Base-by-base conservation (phyloP, 371 early-diverging fungal species). In the Syncephalastrum monosporum region DNA sequence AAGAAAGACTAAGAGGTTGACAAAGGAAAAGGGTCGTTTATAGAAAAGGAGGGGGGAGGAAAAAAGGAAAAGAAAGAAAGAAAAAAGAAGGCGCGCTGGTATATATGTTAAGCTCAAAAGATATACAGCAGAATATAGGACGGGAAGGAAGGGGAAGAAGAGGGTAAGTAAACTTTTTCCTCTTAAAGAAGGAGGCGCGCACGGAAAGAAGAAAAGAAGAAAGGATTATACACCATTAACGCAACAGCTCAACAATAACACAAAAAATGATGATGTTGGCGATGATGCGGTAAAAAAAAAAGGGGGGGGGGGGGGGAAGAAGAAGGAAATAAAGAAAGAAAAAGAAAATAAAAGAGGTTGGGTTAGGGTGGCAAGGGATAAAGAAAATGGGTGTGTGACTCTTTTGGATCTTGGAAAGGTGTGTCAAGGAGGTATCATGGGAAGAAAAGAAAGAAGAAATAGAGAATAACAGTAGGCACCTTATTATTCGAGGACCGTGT, bases 41-140 rank as follows among this genome's bases (percentile, higher is more conserved):
- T 51, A 29, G 17, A 33, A 19, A 42, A 41, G 21, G n/a, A 7
- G 42, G 8, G 5, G 8, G 42, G n/a, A n/a, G n/a, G n/a, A n/a
- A n/a, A n/a, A n/a, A n/a, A n/a, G 38, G 24, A 41, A 17, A 19
- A 42, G 21, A 19, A 52, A 12, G n/a, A 52, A n/a, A 29, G 42
- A 17, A 52, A 42, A 42, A 5, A 41, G 8, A 17, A 52, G 10
- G 19, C 47, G 23, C 23, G 47, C 23, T 16, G 16, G 16, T 46
- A 46, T 46, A n/a, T 45, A 46, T 2, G 47, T 23, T 23, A 52
- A 27, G 24, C 38, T 33, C 38, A 42, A 41, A 52, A 52, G 42
- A 52, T 38, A 42, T 52, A 52, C 42, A 52, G 38, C 19, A 42
- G 52, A 52, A 38, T 38, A 33, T 52, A 23, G 52, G 19, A 52